Evolutionary conservation across 352 stramenopile species (phyloP).

Genomic region (Phytophthora cryptogea): DNA sequence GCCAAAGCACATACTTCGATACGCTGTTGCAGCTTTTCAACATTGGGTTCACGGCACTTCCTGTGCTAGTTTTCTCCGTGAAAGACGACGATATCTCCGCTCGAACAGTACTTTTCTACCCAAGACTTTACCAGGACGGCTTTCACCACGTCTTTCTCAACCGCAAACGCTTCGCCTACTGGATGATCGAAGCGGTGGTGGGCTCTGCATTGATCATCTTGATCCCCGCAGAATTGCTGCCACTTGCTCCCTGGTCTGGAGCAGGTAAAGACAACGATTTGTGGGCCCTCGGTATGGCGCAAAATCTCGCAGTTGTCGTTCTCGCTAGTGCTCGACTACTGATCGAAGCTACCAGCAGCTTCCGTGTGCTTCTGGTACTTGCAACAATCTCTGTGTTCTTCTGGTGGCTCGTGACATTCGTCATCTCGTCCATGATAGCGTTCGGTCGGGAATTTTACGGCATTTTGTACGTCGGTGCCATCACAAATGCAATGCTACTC

Average conservation of each 20-base stretch:
- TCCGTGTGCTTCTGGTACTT: slow-evolving; percentile 36
- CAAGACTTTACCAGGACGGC: slow-evolving; percentile 60
- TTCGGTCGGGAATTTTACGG: slow-evolving; percentile 72
- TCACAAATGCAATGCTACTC: slow-evolving; percentile 47
- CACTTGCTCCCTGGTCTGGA: slow-evolving; percentile 47
- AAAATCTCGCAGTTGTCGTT: slow-evolving; percentile 69
- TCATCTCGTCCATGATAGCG: slow-evolving; percentile 50
- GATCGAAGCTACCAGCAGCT: slow-evolving; percentile 48
- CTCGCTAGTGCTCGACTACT: slow-evolving; percentile 56
- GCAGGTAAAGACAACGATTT: slow-evolving; percentile 67
- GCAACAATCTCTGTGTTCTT: slow-evolving; percentile 40
- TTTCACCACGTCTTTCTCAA: slow-evolving; percentile 58
- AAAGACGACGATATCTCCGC: slow-evolving; percentile 63
- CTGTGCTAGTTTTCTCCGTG: slow-evolving; percentile 67
- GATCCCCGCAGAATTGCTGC: slow-evolving; percentile 45
- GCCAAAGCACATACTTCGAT: slow-evolving; percentile 82
- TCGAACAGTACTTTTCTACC: slow-evolving; percentile 45
- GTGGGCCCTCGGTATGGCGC: slow-evolving; percentile 64
- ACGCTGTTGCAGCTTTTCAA: slow-evolving; percentile 80
- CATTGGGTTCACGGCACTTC: slow-evolving; percentile 78
- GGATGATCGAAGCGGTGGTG: slow-evolving; percentile 63
- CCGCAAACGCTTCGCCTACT: slow-evolving; percentile 46
- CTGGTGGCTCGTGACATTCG: slow-evolving; percentile 55
- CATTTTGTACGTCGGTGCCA: slow-evolving; percentile 45
- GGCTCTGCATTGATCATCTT: slow-evolving; percentile 56